A percentile compares a stretch with the other conserved stretches of the same genome.
Evolutionary conservation across 1,139 yeast genomes (phyloP).

Genomic region (Lipomyces yarrowii): DNA sequence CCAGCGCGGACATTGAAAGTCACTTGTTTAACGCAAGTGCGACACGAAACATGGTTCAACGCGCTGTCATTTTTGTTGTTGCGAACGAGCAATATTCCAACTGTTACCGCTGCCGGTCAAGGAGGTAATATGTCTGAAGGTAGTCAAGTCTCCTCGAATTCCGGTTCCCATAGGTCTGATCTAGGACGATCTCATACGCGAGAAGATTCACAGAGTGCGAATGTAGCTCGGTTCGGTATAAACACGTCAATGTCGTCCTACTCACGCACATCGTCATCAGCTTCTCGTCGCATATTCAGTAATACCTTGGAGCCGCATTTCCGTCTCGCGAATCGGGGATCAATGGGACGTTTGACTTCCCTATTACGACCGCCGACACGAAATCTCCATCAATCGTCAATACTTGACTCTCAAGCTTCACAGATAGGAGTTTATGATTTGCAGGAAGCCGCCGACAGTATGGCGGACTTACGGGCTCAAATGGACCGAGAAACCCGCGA

Average conservation of each 20-base stretch:
- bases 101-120: slow-evolving; percentile 19
- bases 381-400: not conserved
- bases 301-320: not conserved
- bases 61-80: slow-evolving; percentile 77
- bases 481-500: slow-evolving; percentile 22
- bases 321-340: slow-evolving; percentile 13
- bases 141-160: slow-evolving; percentile 8
- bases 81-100: slow-evolving; percentile 46
- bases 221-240: not conserved
- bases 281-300: slow-evolving; percentile 5
- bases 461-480: slow-evolving; percentile 14
- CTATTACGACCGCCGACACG: slow-evolving; percentile 12
- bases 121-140: slow-evolving; percentile 34
- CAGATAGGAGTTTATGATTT: slow-evolving; percentile 3
- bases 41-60: slow-evolving; percentile 91
- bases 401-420: not conserved
- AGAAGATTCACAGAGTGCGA: not conserved
- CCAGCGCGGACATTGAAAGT: slow-evolving; percentile 69
- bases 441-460: slow-evolving; percentile 13
- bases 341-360: slow-evolving; percentile 38
- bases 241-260: not conserved
- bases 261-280: slow-evolving; percentile 24
- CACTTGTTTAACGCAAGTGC: slow-evolving; percentile 84
- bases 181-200: not conserved
- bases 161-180: not conserved